Percentiles rank a stretch among this genome's conserved stretches.
Evolutionary conservation across 805 yeast species (phyloP).

Genomic region (Blastobotrys peoriensis): DNA sequence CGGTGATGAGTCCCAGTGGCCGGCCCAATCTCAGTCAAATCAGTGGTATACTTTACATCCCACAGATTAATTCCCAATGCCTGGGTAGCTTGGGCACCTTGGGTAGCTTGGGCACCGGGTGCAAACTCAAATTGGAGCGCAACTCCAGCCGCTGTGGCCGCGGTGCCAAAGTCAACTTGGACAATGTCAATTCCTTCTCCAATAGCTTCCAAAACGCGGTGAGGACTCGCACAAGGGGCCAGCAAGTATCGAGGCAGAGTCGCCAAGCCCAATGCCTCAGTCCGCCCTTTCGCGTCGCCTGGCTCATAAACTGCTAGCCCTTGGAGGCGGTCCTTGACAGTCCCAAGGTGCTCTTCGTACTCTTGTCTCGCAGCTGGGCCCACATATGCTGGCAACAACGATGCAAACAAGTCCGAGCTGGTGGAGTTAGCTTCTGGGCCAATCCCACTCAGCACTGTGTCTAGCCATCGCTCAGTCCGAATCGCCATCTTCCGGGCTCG

Average conservation of each 20-base stretch:
- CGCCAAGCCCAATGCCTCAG: conserved; percentile 9
- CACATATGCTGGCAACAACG: conserved; percentile 29
- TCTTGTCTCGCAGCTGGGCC: conserved; percentile 17
- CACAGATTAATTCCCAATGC: conserved; percentile 28
- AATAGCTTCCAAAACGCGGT: conserved; percentile 28
- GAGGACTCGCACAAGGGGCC: conserved; percentile 28
- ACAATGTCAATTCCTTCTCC: conserved; percentile 32
- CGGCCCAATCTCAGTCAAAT: conserved; percentile 25
- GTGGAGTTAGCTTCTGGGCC: conserved; percentile 8
- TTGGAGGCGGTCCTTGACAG: conserved; percentile 10
- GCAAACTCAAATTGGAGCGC: conserved; percentile 31
- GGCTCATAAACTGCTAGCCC: conserved; percentile 16
- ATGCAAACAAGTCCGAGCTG: conserved; percentile 23
- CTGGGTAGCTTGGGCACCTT: neutral
- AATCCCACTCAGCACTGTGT: conserved; percentile 13
- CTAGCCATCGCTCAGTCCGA: conserved; percentile 32
- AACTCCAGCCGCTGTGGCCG: conserved; percentile 33
- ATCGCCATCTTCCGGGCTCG: conserved; percentile 31
- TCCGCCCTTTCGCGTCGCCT: conserved; percentile 1
- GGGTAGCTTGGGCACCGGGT: conserved; percentile 12
- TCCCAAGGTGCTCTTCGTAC: conserved; percentile 18
- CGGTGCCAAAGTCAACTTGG: conserved; percentile 25
- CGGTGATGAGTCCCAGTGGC: conserved; percentile 23
- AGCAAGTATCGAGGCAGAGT: conserved; percentile 14
- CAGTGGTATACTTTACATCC: conserved; percentile 27